Conservation (phyloP, 2,329 filamentous ascomycete species). For the Aureobasidium leucospermi region DNA sequence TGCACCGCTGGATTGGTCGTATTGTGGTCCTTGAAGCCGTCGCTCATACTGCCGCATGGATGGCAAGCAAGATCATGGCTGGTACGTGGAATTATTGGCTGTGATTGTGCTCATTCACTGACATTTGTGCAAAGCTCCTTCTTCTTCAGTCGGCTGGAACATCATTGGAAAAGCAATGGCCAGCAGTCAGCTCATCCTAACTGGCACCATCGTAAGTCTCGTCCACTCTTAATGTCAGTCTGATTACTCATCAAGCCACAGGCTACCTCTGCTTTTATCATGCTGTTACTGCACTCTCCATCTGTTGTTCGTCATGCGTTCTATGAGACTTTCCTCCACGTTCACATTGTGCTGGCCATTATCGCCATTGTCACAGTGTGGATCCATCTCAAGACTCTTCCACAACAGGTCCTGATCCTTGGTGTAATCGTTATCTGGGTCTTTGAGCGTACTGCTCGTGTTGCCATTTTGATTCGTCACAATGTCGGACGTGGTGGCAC, state of each 20-base stretch:
- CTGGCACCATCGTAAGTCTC: constrained; percentile 49
- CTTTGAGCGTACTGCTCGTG: constrained; percentile 54
- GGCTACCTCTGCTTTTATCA: constrained; percentile 54
- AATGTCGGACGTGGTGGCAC: constrained; percentile 62
- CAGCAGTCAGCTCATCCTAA: constrained; percentile 45
- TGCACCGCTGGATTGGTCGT: constrained; percentile 74
- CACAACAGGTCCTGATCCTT: constrained; percentile 54
- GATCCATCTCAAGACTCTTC: constrained; percentile 53
- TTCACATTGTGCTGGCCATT: constrained; percentile 60
- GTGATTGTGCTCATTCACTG: not conserved
- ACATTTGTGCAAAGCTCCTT: not conserved
- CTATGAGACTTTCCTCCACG: constrained; percentile 69
- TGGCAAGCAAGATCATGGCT: constrained; percentile 35
- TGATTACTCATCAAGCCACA: constrained; percentile 23
- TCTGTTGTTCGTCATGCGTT: constrained; percentile 69
- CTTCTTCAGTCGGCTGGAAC: constrained; percentile 41
- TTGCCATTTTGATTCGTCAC: constrained; percentile 54
- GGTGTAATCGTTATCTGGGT: constrained; percentile 60
- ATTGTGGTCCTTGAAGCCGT: constrained; percentile 65
- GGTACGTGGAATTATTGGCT: not conserved
- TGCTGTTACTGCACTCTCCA: constrained; percentile 60
- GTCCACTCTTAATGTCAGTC: constrained; percentile 29
- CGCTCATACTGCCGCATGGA: constrained; percentile 57
- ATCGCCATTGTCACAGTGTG: constrained; percentile 57
- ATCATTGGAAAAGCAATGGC: constrained; percentile 35